Conservation (phyloP, 495 filamentous ascomycete species). For the Annulohypoxylon bovei region DNA sequence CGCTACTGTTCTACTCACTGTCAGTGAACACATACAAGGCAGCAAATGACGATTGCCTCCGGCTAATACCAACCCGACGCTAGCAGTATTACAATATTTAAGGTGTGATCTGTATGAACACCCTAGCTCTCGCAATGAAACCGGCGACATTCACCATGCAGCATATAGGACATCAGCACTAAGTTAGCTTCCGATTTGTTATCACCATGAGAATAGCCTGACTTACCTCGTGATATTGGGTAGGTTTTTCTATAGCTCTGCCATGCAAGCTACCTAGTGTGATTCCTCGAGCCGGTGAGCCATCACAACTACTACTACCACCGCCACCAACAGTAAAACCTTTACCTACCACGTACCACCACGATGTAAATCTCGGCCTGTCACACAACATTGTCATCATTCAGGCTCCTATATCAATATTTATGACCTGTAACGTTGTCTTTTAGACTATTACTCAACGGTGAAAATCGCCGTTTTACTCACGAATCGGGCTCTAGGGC, state of each 20-base stretch:
- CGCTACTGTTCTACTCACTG: background rate
- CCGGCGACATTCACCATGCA: background rate
- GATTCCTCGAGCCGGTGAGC: background rate
- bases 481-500: background rate
- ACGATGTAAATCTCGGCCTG: background rate
- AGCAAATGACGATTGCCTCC: background rate
- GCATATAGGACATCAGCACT: background rate
- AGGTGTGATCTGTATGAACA: background rate
- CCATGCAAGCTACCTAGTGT: background rate
- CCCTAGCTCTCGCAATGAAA: background rate
- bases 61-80: background rate
- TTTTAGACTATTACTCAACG: background rate
- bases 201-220: background rate
- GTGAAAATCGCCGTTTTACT: background rate
- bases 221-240: background rate
- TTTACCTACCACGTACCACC: background rate
- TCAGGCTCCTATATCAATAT: background rate
- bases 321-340: slow-evolving; percentile 3
- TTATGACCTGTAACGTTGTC: background rate
- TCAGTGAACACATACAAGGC: background rate
- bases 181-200: background rate
- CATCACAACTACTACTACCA: background rate
- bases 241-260: background rate
- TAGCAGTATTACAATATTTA: background rate
- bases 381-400: slow-evolving; percentile 10